Conservation (phyloP, 2,329 filamentous ascomycete genomes). For the Aspergillus fijiensis region DNA sequence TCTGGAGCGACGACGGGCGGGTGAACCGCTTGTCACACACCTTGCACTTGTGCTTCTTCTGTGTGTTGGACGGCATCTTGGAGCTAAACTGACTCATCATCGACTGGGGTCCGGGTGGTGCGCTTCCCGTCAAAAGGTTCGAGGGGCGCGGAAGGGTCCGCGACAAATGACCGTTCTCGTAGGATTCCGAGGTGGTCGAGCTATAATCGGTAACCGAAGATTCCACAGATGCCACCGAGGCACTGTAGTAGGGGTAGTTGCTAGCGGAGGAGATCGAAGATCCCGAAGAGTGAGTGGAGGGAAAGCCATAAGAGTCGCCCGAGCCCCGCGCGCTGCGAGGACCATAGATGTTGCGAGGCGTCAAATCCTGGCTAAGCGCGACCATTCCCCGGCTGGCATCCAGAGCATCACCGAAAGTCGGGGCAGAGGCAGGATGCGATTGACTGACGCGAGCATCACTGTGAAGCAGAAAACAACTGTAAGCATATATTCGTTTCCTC, state of each 20-base stretch:
- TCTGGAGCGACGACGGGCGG: conserved; percentile 88
- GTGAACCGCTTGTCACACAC: conserved; percentile 98
- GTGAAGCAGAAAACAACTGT: conserved; percentile 10
- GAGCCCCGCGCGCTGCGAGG: conserved; percentile 67
- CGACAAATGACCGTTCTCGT: conserved; percentile 70
- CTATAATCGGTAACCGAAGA: conserved; percentile 91
- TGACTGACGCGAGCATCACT: conserved; percentile 39
- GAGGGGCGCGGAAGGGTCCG: conserved; percentile 80
- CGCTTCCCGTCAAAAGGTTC: conserved; percentile 59
- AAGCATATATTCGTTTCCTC: conserved; percentile 11
- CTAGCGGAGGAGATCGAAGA: conserved; percentile 86
- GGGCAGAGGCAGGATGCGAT: conserved; percentile 54
- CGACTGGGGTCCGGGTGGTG: conserved; percentile 82
- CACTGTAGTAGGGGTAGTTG: conserved; percentile 82
- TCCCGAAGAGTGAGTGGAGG: conserved; percentile 82
- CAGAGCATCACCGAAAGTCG: conserved; percentile 82
- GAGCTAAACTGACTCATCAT: conserved; percentile 99
- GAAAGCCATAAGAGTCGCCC: conserved; percentile 87
- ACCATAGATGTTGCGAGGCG: conserved; percentile 85
- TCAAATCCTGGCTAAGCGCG: conserved; percentile 88
- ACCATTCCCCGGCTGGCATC: conserved; percentile 94
- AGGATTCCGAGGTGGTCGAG: conserved; percentile 77
- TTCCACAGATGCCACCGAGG: conserved; percentile 67
- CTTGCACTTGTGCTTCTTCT: conserved; percentile 99
- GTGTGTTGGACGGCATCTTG: conserved; percentile 89